A percentile compares a stretch with the other conserved stretches of the same genome.
These are phyloP conservation scores for Phytophthora chlamydospora DNA, from an alignment of 352 stramenopile species.

Conservation along the genomic window DNA sequence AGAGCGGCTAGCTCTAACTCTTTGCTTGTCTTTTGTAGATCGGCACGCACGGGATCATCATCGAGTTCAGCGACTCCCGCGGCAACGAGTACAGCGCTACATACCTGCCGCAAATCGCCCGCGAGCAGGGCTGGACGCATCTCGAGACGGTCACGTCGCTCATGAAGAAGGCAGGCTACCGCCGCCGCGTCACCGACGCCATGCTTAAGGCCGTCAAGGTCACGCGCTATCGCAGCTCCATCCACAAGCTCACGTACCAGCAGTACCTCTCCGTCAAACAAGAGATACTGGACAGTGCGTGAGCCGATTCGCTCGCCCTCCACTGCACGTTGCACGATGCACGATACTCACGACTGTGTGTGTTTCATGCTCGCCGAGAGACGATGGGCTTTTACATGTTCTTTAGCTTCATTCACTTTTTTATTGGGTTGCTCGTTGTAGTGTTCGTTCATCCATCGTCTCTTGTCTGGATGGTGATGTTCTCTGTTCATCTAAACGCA, in stretches of 20 bases:
- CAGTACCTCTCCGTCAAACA: slow-evolving; percentile 79
- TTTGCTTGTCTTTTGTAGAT: slow-evolving; percentile 36
- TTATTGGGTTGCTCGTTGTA: slow-evolving; percentile 26
- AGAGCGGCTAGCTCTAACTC: not conserved
- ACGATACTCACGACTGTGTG: slow-evolving; percentile 4
- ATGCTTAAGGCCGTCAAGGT: slow-evolving; percentile 73
- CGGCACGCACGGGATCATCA: slow-evolving; percentile 80
- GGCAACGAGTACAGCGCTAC: slow-evolving; percentile 70
- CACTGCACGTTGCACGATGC: slow-evolving; percentile 13
- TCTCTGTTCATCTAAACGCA: slow-evolving; percentile 30
- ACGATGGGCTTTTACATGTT: slow-evolving; percentile 6
- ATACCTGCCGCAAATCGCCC: slow-evolving; percentile 79
- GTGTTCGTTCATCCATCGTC: slow-evolving; percentile 8
- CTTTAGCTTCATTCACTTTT: slow-evolving; percentile 33
- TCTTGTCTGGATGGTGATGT: slow-evolving; percentile 9
- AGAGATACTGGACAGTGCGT: slow-evolving; percentile 33
- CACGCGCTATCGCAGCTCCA: slow-evolving; percentile 82
- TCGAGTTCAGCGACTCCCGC: slow-evolving; percentile 68
- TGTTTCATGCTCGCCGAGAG: slow-evolving; percentile 6
- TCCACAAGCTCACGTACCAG: slow-evolving; percentile 83
- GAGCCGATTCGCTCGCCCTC: slow-evolving; percentile 17
- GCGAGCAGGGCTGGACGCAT: slow-evolving; percentile 77
- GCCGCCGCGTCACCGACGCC: slow-evolving; percentile 52
- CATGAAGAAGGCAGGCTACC: slow-evolving; percentile 81
- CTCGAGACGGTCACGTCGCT: slow-evolving; percentile 78